Conservation (phyloP, 768 basidiomycete species). For the Suillus discolor region DNA sequence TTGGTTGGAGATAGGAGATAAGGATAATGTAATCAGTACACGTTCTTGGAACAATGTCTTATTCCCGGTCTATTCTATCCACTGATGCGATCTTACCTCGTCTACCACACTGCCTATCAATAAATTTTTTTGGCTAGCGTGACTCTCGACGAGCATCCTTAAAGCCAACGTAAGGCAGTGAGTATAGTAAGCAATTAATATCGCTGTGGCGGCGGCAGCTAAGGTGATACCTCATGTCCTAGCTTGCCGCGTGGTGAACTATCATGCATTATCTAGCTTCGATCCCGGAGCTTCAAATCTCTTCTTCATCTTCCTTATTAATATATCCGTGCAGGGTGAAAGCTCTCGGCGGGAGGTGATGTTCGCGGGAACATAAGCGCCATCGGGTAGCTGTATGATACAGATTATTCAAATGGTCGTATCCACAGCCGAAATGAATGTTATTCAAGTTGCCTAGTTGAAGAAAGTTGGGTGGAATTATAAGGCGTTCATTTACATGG, state of each 20-base stretch:
- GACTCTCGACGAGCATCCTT: background rate
- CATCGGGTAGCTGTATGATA: background rate
- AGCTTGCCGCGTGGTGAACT: background rate
- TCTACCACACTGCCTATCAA: background rate
- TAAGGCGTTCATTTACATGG: background rate
- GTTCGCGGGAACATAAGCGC: background rate
- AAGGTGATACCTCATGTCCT: too few species aligned
- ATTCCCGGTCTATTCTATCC: background rate
- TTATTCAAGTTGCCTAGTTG: background rate
- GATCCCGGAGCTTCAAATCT: background rate
- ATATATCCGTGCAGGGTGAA: background rate
- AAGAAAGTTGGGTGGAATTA: background rate
- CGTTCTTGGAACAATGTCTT: background rate
- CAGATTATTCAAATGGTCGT: background rate
- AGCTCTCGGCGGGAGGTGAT: background rate
- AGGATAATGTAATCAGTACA: background rate
- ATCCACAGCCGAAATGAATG: background rate
- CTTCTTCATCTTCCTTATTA: background rate
- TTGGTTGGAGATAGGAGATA: constrained; percentile 1
- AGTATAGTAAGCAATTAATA: background rate
- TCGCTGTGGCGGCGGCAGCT: background rate
- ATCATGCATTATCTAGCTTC: background rate
- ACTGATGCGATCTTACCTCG: background rate
- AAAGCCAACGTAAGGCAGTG: background rate
- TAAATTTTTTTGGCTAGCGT: background rate